Percentiles rank a stretch among this genome's conserved stretches.
phyloP scores from a whole-genome alignment of 352 stramenopile species.

The Phytopythium delawarense region DNA sequence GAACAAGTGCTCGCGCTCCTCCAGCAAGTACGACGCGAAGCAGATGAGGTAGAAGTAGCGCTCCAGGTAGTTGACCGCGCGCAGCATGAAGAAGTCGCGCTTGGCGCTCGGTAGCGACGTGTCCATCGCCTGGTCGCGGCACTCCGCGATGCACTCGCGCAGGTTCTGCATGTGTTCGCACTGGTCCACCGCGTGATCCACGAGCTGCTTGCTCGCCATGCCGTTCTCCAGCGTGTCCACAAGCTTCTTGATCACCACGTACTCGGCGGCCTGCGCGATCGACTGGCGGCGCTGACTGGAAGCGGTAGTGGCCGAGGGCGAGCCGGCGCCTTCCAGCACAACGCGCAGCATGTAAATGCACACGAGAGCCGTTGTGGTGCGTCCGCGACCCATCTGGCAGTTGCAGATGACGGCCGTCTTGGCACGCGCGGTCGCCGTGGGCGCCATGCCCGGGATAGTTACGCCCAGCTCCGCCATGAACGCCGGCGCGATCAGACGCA shows the following conservation, averaged over 20 bases:
- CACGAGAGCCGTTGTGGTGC: constrained; percentile 86
- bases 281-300: constrained; percentile 39
- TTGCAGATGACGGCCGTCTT: constrained; percentile 83
- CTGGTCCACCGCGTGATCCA: constrained; percentile 73
- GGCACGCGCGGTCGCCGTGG: background rate
- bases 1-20: constrained; percentile 57
- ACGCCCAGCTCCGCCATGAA: constrained; percentile 61
- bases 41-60: constrained; percentile 89
- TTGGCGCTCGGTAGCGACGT: constrained; percentile 57
- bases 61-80: constrained; percentile 86
- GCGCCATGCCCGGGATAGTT: background rate
- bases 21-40: constrained; percentile 84
- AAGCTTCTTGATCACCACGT: constrained; percentile 72
- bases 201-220: constrained; percentile 48
- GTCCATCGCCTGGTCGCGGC: constrained; percentile 71
- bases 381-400: constrained; percentile 87
- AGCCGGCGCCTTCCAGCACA: constrained; percentile 43
- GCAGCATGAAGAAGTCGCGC: constrained; percentile 80
- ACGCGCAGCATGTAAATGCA: constrained; percentile 86
- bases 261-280: constrained; percentile 47
- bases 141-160: constrained; percentile 79
- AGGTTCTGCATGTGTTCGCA: constrained; percentile 86
- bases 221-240: constrained; percentile 71
- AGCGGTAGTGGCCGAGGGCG: constrained; percentile 4
- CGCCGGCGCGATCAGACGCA: constrained; percentile 61